Conservation (phyloP, 139 green algal species). For the Closterium sp. region DNA sequence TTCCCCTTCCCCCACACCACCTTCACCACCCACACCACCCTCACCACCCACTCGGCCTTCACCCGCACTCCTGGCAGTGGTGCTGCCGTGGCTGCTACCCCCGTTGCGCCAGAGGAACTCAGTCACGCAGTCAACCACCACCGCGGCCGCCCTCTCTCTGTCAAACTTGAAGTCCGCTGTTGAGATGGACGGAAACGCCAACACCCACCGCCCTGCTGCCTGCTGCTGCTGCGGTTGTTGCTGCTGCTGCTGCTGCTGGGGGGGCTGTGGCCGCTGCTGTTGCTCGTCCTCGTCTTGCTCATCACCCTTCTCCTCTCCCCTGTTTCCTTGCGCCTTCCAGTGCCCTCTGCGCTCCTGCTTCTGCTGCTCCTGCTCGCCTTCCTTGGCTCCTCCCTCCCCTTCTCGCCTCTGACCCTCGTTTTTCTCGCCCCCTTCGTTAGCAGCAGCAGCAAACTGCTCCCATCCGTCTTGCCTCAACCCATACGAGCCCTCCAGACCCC, state of each 20-base stretch:
- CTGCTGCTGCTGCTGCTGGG: neutral
- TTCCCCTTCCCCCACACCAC: neutral
- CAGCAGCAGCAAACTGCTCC: neutral
- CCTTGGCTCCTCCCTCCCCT: neutral
- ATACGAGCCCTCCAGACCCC: neutral
- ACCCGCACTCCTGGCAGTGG: neutral
- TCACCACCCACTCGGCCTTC: neutral
- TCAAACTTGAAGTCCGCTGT: constrained; percentile 46
- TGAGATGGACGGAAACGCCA: constrained; percentile 42
- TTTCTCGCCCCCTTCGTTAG: neutral
- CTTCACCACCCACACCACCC: no score
- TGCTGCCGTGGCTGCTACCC: neutral
- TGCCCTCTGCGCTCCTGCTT: neutral
- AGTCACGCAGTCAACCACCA: constrained; percentile 17
- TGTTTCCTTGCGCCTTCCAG: neutral
- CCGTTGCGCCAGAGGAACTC: constrained; percentile 34
- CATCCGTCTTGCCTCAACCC: neutral
- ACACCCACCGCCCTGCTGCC: neutral
- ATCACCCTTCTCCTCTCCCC: neutral
- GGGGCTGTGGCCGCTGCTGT: neutral
- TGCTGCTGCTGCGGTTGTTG: neutral
- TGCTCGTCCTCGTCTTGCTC: neutral
- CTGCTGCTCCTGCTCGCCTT: neutral
- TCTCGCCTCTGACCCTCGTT: neutral
- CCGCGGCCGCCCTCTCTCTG: constrained; percentile 13